phyloP scores from a whole-genome alignment of 352 stramenopile species.

The Pythium volutum region DNA sequence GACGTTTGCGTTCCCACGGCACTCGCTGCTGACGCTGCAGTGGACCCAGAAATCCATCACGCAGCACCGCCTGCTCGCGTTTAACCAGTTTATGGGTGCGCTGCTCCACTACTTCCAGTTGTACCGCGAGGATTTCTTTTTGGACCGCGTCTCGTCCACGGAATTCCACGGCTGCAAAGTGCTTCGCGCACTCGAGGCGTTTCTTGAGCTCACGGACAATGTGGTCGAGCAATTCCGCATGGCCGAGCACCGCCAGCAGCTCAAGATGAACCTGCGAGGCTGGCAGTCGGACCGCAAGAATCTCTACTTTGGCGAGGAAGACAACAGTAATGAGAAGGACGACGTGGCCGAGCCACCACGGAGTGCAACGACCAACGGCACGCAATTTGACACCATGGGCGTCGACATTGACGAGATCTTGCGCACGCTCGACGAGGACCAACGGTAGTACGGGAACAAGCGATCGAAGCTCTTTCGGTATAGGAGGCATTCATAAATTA shows the following conservation, averaged over 20 bases:
- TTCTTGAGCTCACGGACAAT: conserved; percentile 27
- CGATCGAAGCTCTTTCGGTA: no score
- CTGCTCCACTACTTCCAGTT: conserved; percentile 27
- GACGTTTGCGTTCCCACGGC: conserved; percentile 46
- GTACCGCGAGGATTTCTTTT: conserved; percentile 30
- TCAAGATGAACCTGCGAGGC: conserved; percentile 27
- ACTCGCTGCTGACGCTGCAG: conserved; percentile 47
- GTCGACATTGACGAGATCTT: conserved; percentile 19
- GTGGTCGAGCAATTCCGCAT: conserved; percentile 17
- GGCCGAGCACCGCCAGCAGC: conserved; percentile 10
- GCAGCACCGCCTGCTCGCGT: conserved; percentile 16
- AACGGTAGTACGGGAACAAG: background rate
- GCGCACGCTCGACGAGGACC: background rate
- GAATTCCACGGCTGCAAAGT: conserved; percentile 25
- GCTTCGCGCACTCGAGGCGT: conserved; percentile 24
- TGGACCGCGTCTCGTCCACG: conserved; percentile 13
- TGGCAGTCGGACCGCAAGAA: conserved; percentile 35
- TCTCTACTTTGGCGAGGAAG: conserved; percentile 28
- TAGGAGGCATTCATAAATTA: no score
- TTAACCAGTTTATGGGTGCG: conserved; percentile 24
- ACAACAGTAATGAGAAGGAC: background rate
- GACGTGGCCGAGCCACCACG: background rate
- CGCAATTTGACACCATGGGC: conserved; percentile 10
- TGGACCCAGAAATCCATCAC: conserved; percentile 21
- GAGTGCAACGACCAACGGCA: background rate